Conservation (phyloP, 192 early-diverging fungal genomes). For the Umbelopsis vinacea region DNA sequence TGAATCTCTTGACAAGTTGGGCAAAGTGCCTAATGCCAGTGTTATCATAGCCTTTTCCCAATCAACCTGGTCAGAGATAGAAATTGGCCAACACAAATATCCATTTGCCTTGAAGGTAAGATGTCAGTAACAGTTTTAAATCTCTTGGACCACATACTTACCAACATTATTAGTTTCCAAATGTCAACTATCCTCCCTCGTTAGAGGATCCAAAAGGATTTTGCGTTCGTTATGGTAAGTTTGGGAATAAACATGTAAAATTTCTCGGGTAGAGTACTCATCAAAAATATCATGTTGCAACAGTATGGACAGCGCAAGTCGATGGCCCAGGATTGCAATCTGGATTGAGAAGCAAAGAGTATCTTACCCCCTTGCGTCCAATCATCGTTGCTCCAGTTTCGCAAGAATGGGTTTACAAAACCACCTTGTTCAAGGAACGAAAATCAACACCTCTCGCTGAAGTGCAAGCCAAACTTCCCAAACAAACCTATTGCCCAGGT, state of each 20-base stretch:
- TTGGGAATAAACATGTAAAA: not conserved
- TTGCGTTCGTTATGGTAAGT: slow-evolving; percentile 31
- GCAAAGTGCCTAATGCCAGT: not conserved
- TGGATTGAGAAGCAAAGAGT: slow-evolving; percentile 34
- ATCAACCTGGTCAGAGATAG: slow-evolving; percentile 37
- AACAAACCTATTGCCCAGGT: slow-evolving; percentile 46
- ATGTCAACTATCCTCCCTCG: slow-evolving; percentile 46
- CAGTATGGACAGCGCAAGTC: slow-evolving; percentile 35
- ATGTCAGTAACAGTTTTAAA: not conserved
- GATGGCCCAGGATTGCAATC: slow-evolving; percentile 39
- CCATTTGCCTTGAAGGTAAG: slow-evolving; percentile 47
- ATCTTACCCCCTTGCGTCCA: slow-evolving; percentile 40
- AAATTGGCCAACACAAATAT: slow-evolving; percentile 38
- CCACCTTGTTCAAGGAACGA: slow-evolving; percentile 31
- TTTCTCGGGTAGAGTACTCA: not conserved
- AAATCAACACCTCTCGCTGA: slow-evolving; percentile 31
- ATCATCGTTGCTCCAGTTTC: slow-evolving; percentile 41
- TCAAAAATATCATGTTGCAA: not conserved
- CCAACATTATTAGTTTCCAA: slow-evolving; percentile 35
- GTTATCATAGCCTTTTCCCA: slow-evolving; percentile 29
- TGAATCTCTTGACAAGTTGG: not conserved
- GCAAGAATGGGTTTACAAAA: slow-evolving; percentile 35
- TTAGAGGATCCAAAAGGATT: slow-evolving; percentile 43
- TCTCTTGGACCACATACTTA: not conserved
- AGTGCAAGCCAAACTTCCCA: slow-evolving; percentile 40